phyloP scores from a whole-genome alignment of 2,329 filamentous ascomycete species.

The Fusarium phyllophilum region DNA sequence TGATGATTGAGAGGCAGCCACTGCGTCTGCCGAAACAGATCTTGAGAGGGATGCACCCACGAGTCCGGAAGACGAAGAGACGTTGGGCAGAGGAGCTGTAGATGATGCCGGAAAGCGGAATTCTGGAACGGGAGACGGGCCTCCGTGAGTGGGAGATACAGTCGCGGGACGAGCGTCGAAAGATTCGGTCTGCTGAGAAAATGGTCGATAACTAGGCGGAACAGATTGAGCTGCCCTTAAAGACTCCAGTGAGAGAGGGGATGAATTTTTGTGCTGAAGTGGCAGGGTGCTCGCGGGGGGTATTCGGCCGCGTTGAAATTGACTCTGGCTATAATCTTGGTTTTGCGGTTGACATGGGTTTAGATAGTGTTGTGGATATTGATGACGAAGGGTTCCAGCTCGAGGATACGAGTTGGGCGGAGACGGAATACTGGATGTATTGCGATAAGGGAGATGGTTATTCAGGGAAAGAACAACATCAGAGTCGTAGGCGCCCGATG shows the following conservation, averaged over 20 bases:
- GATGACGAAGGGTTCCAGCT: conserved; percentile 35
- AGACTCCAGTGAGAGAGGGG: conserved; percentile 41
- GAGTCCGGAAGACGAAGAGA: conserved; percentile 31
- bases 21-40: conserved; percentile 46
- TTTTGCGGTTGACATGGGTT: conserved; percentile 27
- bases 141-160: conserved; percentile 31
- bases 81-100: conserved; percentile 36
- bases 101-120: conserved; percentile 35
- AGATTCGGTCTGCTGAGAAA: conserved; percentile 31
- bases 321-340: conserved; percentile 30
- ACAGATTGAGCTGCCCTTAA: conserved; percentile 38
- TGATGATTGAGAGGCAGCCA: conserved; percentile 46
- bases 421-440: conserved; percentile 25
- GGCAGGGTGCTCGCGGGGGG: conserved; percentile 41
- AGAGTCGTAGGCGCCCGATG: conserved; percentile 42
- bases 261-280: conserved; percentile 21
- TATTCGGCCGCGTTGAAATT: conserved; percentile 33
- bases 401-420: conserved; percentile 36
- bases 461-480: conserved; percentile 34
- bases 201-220: conserved; percentile 19
- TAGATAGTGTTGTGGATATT: conserved; percentile 38
- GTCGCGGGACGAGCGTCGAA: conserved; percentile 27
- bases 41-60: conserved; percentile 42
- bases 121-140: conserved; percentile 20
- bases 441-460: conserved; percentile 26